Percentiles rank a stretch among this genome's conserved stretches.
Conservation (phyloP, 768 basidiomycete species). For the Macrolepiota dolichaula region DNA sequence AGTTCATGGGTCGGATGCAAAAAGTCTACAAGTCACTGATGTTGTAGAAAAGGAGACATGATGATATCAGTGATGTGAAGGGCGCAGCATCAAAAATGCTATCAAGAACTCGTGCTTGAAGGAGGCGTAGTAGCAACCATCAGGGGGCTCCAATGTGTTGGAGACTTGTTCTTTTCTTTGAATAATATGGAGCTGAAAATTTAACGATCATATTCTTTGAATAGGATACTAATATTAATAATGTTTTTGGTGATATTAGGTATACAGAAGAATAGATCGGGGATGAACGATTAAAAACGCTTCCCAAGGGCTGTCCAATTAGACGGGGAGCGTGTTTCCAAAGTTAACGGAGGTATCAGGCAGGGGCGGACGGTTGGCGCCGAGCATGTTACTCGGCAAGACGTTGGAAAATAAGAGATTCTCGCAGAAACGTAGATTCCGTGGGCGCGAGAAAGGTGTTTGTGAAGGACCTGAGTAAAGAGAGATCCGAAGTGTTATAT, state of each 20-base stretch:
- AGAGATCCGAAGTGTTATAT: background rate
- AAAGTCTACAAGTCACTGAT: background rate
- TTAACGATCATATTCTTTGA: no score
- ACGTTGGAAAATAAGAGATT: background rate
- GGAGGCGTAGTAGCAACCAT: background rate
- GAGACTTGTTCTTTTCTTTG: background rate
- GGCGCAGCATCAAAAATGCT: background rate
- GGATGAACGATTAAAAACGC: background rate
- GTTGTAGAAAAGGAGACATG: background rate
- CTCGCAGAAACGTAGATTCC: background rate
- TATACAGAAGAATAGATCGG: background rate
- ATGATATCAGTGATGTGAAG: background rate
- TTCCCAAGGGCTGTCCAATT: slow-evolving; percentile 5
- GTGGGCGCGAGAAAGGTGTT: background rate
- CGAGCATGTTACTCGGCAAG: background rate
- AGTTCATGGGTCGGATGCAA: background rate
- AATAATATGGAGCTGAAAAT: no score
- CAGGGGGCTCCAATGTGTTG: background rate
- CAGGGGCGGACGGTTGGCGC: background rate
- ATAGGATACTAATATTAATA: background rate
- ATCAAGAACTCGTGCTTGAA: background rate
- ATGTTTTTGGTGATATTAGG: background rate
- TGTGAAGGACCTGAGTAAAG: background rate
- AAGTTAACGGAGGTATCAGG: background rate
- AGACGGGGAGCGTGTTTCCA: background rate